Evolutionary conservation across 148 eudicot species (phyloP).

Genomic region (Camellia sinensis): DNA sequence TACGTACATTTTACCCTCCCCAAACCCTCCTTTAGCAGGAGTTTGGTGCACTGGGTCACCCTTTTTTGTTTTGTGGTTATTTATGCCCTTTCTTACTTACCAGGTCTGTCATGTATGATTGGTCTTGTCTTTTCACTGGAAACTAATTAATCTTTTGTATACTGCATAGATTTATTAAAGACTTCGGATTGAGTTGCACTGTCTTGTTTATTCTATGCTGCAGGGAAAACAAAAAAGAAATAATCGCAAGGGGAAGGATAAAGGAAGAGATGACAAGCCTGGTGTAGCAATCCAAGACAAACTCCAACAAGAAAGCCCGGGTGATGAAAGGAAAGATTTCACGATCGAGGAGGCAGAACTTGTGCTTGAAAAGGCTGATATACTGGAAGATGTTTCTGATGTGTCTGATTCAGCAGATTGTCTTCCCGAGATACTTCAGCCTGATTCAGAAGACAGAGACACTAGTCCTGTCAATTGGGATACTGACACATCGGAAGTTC

Average conservation of each 20-base stretch:
- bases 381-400: slow-evolving; percentile 68
- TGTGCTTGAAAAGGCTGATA: slow-evolving; percentile 52
- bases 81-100: not conserved
- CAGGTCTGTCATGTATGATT: not conserved
- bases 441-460: slow-evolving; percentile 76
- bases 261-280: slow-evolving; percentile 65
- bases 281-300: slow-evolving; percentile 36
- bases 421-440: slow-evolving; percentile 47
- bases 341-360: slow-evolving; percentile 32
- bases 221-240: slow-evolving; percentile 89
- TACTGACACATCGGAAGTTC: slow-evolving; percentile 62
- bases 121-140: not conserved
- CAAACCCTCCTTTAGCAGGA: no score
- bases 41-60: no score
- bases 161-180: not conserved
- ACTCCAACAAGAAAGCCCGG: slow-evolving; percentile 31
- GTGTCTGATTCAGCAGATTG: slow-evolving; percentile 69
- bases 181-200: not conserved
- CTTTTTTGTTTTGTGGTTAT: not conserved
- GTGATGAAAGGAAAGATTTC: slow-evolving; percentile 33
- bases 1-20: no score
- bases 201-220: slow-evolving; percentile 13
- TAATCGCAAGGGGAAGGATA: slow-evolving; percentile 77
- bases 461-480: slow-evolving; percentile 71
- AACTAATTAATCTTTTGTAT: not conserved